Evolutionary conservation across 75 land plant genomes (phyloP), one percentile per base, ranked within the genome.

Genomic region (Chamaecyparis obtusa): DNA sequence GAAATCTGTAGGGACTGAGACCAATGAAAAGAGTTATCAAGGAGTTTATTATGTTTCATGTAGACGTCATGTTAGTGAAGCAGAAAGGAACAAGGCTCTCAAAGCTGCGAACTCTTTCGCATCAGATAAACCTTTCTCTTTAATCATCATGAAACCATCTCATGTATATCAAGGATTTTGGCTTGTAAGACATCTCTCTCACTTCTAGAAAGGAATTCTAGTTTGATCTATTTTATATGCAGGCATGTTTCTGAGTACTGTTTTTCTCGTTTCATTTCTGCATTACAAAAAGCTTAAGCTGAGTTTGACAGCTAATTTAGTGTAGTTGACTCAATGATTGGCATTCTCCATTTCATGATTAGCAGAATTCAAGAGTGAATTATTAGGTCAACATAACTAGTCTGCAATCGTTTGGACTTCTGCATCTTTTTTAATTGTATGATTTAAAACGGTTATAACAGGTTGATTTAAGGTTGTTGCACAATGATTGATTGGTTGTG

Each of bases 91-190:
- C 19, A 89, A 85, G 83, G 48, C 87, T 2, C 33, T 88, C 14
- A 71, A 49, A 9, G 74, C 46, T 75, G 86, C 90, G 14, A 56
- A 27, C 27, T 10, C 43, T 48, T 67, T 89, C 37, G 49, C 57
- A 39, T 74, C 69, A 21, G 33, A 57, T 39, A 44, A 85, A 46
- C 86, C 89, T 11, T 77, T 54, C 17, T 6, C 36, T 19, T 17
- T 33, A 36, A 55, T 89, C 33, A 4, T 88, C 21, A 89, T 89
- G 90, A 89, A 74, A 54, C 89, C 86, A 37, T 89, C 90, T 32
- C 90, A 89, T 17, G 90, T 89, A 67, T 89, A 89, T 83, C 86
- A 89, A 30, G 90, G 90, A 15, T 89, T 89, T 76, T 89, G 90
- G 90, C 89, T 89, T 48, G 90, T 89, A 89, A 55, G 48, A 16